Evolutionary conservation across 2,329 filamentous ascomycete species (phyloP).

Genomic region (Fusarium clavum): DNA sequence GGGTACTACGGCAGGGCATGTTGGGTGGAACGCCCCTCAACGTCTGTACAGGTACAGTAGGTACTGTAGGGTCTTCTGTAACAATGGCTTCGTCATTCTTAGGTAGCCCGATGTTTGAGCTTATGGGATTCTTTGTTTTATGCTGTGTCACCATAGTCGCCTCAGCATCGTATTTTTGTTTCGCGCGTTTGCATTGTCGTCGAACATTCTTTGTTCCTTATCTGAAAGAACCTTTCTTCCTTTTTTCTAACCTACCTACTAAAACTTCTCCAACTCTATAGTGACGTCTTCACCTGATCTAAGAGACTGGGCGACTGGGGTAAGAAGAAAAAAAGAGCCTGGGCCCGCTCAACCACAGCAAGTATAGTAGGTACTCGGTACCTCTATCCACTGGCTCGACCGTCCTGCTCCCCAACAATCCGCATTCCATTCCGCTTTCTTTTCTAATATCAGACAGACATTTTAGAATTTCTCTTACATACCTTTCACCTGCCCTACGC

Average conservation of each 20-base stretch:
- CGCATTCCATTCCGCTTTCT: constrained; percentile 33
- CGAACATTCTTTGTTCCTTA: background rate
- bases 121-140: constrained; percentile 13
- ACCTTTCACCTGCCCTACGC: constrained; percentile 15
- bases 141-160: background rate
- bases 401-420: constrained; percentile 35
- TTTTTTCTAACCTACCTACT: background rate
- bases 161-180: background rate
- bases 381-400: constrained; percentile 21
- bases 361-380: constrained; percentile 32
- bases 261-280: constrained; percentile 11
- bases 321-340: constrained; percentile 18
- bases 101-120: background rate
- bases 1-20: constrained; percentile 25
- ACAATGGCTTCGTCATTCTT: constrained; percentile 37
- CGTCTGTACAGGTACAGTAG: background rate
- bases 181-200: background rate
- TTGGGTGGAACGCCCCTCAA: constrained; percentile 33
- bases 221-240: background rate
- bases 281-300: constrained; percentile 39
- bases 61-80: constrained; percentile 7
- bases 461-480: constrained; percentile 19
- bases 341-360: constrained; percentile 29
- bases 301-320: constrained; percentile 19
- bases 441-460: constrained; percentile 10